Evolutionary conservation across 2,329 filamentous ascomycete species (phyloP).

Genomic region (Raffaelea arxii): DNA sequence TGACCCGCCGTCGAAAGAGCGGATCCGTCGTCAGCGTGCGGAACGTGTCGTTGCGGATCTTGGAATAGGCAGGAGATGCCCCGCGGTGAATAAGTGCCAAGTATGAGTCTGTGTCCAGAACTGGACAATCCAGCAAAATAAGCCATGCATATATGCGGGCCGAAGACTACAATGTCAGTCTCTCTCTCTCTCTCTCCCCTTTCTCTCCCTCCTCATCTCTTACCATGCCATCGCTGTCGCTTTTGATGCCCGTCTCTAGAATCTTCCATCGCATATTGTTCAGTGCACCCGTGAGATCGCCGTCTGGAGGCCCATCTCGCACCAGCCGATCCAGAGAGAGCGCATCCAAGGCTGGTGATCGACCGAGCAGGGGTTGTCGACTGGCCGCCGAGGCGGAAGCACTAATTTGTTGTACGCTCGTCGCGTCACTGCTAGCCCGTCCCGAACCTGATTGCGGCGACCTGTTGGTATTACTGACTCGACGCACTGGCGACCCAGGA

Average conservation of each 20-base stretch:
- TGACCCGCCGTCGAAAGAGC: conserved; percentile 91
- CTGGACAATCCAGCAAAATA: conserved; percentile 78
- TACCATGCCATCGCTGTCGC: conserved; percentile 75
- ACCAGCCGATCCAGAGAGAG: conserved; percentile 65
- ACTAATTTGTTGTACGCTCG: conserved; percentile 26
- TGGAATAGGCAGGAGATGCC: conserved; percentile 87
- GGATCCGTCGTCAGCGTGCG: conserved; percentile 93
- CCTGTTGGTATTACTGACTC: conserved; percentile 21
- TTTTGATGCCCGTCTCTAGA: conserved; percentile 63
- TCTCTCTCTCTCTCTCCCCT: not conserved
- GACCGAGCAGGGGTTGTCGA: conserved; percentile 34
- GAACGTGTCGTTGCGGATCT: conserved; percentile 98
- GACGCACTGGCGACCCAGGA: conserved; percentile 23
- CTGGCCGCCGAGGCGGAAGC: conserved; percentile 24
- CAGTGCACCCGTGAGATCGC: conserved; percentile 56
- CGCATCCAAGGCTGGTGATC: conserved; percentile 39
- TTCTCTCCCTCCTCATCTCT: no score
- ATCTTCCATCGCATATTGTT: conserved; percentile 66
- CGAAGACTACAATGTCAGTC: no score
- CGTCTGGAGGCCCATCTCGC: conserved; percentile 67
- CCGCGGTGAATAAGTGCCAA: conserved; percentile 85
- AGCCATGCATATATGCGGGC: conserved; percentile 94
- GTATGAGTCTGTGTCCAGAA: conserved; percentile 79
- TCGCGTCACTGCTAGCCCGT: conserved; percentile 66
- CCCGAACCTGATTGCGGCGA: conserved; percentile 49